Evolutionary conservation across 345 rosid genomes (phyloP).

Genomic region (Melaleuca quinquenervia): DNA sequence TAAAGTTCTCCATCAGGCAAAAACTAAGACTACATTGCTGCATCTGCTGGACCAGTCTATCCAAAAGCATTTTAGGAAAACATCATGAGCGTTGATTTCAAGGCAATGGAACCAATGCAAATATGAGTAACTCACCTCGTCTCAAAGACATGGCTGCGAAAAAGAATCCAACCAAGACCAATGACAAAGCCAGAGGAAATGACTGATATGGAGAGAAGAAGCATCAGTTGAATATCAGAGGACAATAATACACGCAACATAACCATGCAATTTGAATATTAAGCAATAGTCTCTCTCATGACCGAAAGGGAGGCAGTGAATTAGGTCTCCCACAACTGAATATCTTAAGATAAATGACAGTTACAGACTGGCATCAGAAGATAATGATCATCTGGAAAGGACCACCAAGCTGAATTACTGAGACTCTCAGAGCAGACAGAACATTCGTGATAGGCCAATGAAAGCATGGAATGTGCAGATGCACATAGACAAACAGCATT

Average conservation of each 20-base stretch:
- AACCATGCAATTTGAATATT: neutral
- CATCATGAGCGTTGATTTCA: neutral
- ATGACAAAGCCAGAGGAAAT: constrained; percentile 52
- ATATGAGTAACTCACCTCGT: constrained; percentile 44
- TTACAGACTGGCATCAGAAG: neutral
- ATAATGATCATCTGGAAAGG: neutral
- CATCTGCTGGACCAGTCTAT: neutral
- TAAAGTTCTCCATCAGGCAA: neutral
- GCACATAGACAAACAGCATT: neutral
- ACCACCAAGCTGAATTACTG: neutral
- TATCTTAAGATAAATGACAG: neutral
- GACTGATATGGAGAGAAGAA: constrained; percentile 34
- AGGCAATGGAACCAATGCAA: neutral
- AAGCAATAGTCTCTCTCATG: neutral
- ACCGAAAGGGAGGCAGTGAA: neutral
- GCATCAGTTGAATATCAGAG: neutral
- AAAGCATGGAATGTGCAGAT: neutral
- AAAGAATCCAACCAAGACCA: constrained; percentile 53
- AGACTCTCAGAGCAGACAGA: neutral
- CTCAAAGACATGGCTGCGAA: constrained; percentile 51
- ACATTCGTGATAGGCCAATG: neutral
- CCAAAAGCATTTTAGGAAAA: neutral
- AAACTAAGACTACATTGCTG: neutral
- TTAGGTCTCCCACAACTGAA: neutral
- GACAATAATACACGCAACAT: neutral